Base-by-base conservation (phyloP, 345 rosid species). In the Gossypium bickii region DNA sequence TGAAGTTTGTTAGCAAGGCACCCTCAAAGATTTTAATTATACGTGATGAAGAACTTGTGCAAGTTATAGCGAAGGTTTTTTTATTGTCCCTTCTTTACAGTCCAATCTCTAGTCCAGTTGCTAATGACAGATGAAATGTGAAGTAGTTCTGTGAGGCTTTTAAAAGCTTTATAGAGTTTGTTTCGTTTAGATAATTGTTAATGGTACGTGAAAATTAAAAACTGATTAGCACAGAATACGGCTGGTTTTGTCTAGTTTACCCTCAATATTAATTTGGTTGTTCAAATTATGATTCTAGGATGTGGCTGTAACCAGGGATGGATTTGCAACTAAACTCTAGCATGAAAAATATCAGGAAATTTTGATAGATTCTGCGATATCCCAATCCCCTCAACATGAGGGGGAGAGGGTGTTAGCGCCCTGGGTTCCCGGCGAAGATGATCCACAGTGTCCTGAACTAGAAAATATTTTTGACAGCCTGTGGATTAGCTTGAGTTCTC, bases 11-110 rank as follows among this genome's bases (percentile, higher is more conserved):
- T 77, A 84, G 86, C 88, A 91, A 87, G 86, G 88, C 92, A 73
- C 92, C 89, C 68, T 79, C 83, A 75, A 88, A 81, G 83, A 86
- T 89, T 43, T 80, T 93, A 38, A 86, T 91, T 71, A 84, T 95
- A 78, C 89, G 91, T 78, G 93, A 89, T 11, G 86, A 86, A 79
- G 98, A 95, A 57, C 88, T 95, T 80, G 97, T 88, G 78, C 97
- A 93, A 90, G 89, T 95, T 86, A 74, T 88, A 76, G 98, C 97
- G 20, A 89, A 93, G 98, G 99, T 94, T 82, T 75, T 78, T 38
- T 41, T 11, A 58, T 38, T 65, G 67, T 51, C 55, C 18, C n/a
- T 12, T 15, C 55, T 15, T 47, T 47, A 18, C 17, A 65, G 13
- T 34, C 48, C 62, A 58, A 44, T 57, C 20, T 61, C 27, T 6